Percentiles rank a stretch among this genome's conserved stretches.
phyloP scores from a whole-genome alignment of 495 filamentous ascomycete genomes.

The Peziza echinospora region DNA sequence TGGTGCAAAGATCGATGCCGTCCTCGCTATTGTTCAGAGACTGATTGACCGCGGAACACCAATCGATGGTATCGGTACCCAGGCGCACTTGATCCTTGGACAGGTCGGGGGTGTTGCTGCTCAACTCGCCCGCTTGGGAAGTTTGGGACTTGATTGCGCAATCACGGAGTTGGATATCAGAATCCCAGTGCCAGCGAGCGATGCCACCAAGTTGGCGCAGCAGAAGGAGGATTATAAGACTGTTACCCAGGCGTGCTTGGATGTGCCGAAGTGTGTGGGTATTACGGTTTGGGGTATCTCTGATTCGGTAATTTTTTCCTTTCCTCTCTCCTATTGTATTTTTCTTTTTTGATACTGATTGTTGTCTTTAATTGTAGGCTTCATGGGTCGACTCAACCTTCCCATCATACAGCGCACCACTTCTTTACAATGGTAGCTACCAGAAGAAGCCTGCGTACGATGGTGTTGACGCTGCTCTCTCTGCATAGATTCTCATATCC shows the following conservation, averaged over 20 bases:
- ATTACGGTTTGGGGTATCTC: slow-evolving; percentile 3
- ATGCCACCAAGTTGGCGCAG: slow-evolving; percentile 36
- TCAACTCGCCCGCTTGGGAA: slow-evolving; percentile 35
- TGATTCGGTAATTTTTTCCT: slow-evolving; percentile 21
- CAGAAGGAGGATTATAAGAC: slow-evolving; percentile 40
- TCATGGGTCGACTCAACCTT: no score
- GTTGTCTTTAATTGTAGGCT: no score
- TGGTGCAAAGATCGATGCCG: slow-evolving; percentile 32
- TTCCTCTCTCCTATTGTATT: no score
- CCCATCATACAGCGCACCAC: slow-evolving; percentile 1
- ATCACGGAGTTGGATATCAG: slow-evolving; percentile 55
- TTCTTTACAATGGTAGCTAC: slow-evolving; percentile 1
- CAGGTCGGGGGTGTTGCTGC: slow-evolving; percentile 23
- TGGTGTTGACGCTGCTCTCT: not conserved
- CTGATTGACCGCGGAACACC: slow-evolving; percentile 43
- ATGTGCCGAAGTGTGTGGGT: slow-evolving; percentile 3
- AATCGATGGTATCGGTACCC: slow-evolving; percentile 45
- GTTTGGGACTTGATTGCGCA: slow-evolving; percentile 34
- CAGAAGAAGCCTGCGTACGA: slow-evolving; percentile 3
- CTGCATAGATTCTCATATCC: no score
- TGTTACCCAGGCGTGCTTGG: slow-evolving; percentile 38
- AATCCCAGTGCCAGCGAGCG: slow-evolving; percentile 30
- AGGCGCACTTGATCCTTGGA: slow-evolving; percentile 34
- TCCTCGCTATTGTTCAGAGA: slow-evolving; percentile 41
- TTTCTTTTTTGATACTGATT: no score